Evolutionary conservation across 2,329 filamentous ascomycete genomes (phyloP).

Genomic region (Xylaria sp.): DNA sequence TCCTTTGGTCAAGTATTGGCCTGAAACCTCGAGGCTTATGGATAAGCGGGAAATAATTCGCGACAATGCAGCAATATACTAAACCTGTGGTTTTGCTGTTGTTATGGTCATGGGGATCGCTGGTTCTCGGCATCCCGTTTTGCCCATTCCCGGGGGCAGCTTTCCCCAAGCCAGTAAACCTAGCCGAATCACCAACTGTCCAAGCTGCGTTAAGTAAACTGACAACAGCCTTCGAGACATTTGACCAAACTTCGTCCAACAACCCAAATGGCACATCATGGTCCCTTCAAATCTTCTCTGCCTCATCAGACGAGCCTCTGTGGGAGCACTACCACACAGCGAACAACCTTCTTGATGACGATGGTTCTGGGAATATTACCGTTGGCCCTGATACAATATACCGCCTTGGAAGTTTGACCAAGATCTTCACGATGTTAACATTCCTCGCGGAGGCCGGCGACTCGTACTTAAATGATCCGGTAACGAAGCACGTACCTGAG

Average conservation of each 20-base stretch:
- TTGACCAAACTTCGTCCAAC: constrained; percentile 42
- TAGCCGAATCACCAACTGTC: constrained; percentile 46
- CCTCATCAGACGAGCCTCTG: constrained; percentile 41
- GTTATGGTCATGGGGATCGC: constrained; percentile 3
- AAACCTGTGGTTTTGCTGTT: background rate
- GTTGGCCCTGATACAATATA: constrained; percentile 47
- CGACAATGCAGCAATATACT: constrained; percentile 14
- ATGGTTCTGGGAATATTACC: constrained; percentile 39
- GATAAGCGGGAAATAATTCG: background rate
- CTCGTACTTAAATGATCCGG: constrained; percentile 45
- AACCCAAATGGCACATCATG: constrained; percentile 51
- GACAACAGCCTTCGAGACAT: constrained; percentile 46
- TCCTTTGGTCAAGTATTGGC: background rate
- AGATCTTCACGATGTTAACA: constrained; percentile 49
- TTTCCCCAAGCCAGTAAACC: constrained; percentile 49
- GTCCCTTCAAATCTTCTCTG: constrained; percentile 50
- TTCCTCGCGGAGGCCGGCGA: constrained; percentile 47
- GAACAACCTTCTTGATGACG: constrained; percentile 35
- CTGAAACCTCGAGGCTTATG: background rate
- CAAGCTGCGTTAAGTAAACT: constrained; percentile 47
- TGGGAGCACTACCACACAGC: constrained; percentile 49
- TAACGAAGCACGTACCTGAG: constrained; percentile 47
- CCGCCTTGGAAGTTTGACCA: constrained; percentile 48
- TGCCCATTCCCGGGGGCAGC: constrained; percentile 51
- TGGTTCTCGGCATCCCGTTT: constrained; percentile 44